phyloP scores from a whole-genome alignment of 495 filamentous ascomycete genomes.

The Hyaloscypha bicolor region DNA sequence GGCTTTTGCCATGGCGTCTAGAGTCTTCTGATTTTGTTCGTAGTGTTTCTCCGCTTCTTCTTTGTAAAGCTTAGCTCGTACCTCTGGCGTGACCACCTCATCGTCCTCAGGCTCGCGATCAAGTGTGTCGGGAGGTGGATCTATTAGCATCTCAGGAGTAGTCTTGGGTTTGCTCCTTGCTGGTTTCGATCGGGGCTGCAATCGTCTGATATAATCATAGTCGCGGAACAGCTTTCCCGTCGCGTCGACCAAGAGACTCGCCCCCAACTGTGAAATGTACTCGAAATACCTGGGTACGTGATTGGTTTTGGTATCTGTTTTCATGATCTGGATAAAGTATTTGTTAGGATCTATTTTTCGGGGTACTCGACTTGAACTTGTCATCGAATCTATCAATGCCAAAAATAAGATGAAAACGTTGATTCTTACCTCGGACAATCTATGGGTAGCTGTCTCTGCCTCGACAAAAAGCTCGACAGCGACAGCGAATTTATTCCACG shows the following conservation, averaged over 20 bases:
- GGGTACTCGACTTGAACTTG: neutral
- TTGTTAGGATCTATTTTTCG: neutral
- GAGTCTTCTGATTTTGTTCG: neutral
- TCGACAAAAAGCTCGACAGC: slow-evolving; percentile 17
- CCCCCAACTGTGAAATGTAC: neutral
- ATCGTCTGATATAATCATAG: slow-evolving; percentile 2
- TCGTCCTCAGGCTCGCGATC: neutral
- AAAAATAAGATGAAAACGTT: neutral
- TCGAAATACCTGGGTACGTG: slow-evolving; percentile 6
- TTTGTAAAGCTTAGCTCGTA: neutral
- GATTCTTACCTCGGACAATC: slow-evolving; percentile 6
- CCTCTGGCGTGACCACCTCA: neutral
- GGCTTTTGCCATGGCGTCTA: neutral
- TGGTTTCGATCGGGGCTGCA: neutral
- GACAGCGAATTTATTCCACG: slow-evolving; percentile 37
- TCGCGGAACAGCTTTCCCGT: neutral
- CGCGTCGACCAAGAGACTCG: slow-evolving; percentile 1
- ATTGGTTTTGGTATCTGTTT: neutral
- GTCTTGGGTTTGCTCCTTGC: neutral
- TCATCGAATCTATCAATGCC: neutral
- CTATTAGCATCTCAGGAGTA: neutral
- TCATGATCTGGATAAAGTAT: neutral
- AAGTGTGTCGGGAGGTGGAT: neutral
- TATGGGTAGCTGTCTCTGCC: slow-evolving; percentile 6
- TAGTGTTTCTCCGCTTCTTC: neutral